These are phyloP conservation scores for Simplicillium sp. DNA, from an alignment of 2,329 filamentous ascomycete genomes.

Conservation along the genomic window DNA sequence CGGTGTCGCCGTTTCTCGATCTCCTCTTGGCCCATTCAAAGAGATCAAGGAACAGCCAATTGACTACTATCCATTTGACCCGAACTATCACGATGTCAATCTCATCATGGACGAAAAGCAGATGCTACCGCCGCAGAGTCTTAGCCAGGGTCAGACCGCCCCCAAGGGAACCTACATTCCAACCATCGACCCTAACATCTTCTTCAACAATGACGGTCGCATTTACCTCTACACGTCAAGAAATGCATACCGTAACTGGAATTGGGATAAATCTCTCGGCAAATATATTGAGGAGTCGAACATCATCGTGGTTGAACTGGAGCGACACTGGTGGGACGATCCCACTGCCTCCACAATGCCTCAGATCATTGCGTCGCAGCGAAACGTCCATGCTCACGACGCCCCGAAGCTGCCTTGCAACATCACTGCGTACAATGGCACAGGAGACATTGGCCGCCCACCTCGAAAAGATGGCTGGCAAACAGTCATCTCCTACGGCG, in stretches of 20 bases:
- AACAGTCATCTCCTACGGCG: constrained; percentile 24
- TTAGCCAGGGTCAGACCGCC: constrained; percentile 15
- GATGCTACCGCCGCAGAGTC: constrained; percentile 19
- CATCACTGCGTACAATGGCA: constrained; percentile 23
- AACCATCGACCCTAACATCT: constrained; percentile 36
- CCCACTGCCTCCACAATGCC: constrained; percentile 22
- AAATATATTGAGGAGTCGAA: constrained; percentile 28
- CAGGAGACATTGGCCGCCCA: constrained; percentile 20
- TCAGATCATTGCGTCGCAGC: constrained; percentile 18
- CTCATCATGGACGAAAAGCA: constrained; percentile 26
- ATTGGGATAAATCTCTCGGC: constrained; percentile 20
- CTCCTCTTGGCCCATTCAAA: constrained; percentile 20
- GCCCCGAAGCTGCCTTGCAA: constrained; percentile 16
- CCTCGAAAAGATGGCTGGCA: constrained; percentile 25
- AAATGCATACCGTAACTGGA: constrained; percentile 27
- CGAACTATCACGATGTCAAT: constrained; percentile 23
- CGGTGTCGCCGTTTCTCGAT: constrained; percentile 23
- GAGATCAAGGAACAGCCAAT: constrained; percentile 22
- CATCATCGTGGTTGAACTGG: constrained; percentile 24
- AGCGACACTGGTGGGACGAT: constrained; percentile 24
- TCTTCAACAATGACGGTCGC: constrained; percentile 28
- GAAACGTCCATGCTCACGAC: constrained; percentile 16
- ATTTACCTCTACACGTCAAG: constrained; percentile 25
- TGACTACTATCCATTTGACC: constrained; percentile 24
- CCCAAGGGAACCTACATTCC: constrained; percentile 25